Evolutionary conservation across 1,139 yeast genomes (phyloP).

Genomic region (Suhomyces chickasaworum): DNA sequence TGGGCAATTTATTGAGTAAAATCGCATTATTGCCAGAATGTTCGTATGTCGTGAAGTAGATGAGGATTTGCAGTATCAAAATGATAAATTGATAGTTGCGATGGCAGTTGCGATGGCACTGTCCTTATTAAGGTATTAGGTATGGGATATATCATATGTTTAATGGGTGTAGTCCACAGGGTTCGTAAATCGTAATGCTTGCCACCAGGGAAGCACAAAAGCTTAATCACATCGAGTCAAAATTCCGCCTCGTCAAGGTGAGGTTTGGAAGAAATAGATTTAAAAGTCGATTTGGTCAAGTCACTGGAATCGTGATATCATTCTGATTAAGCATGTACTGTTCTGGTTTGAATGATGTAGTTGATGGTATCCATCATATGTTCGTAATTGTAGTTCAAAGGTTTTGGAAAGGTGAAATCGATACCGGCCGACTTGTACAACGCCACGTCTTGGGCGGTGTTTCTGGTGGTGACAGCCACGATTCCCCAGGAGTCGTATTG

Average conservation of each 20-base stretch:
- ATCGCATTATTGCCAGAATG: not conserved
- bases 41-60: not conserved
- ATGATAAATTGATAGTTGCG: not conserved
- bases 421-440: slow-evolving; percentile 39
- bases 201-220: slow-evolving; percentile 5
- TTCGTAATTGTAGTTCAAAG: slow-evolving; percentile 31
- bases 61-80: not conserved
- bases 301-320: not conserved
- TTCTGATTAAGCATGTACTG: not conserved
- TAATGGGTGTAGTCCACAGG: not conserved
- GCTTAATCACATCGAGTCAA: not conserved
- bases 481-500: slow-evolving; percentile 29
- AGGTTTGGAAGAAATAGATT: too few species aligned
- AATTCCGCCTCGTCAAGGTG: not conserved
- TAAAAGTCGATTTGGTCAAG: too few species aligned
- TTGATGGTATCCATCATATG: slow-evolving; percentile 22
- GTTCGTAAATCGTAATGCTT: slow-evolving; percentile 3
- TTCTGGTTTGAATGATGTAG: slow-evolving; percentile 19
- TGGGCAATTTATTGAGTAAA: not conserved
- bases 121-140: not conserved
- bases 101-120: not conserved
- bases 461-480: slow-evolving; percentile 48
- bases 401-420: slow-evolving; percentile 46
- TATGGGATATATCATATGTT: not conserved
- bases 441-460: slow-evolving; percentile 30